Evolutionary conservation across 2,329 filamentous ascomycete genomes (phyloP).

Genomic region (Epicoccum sorghinum): DNA sequence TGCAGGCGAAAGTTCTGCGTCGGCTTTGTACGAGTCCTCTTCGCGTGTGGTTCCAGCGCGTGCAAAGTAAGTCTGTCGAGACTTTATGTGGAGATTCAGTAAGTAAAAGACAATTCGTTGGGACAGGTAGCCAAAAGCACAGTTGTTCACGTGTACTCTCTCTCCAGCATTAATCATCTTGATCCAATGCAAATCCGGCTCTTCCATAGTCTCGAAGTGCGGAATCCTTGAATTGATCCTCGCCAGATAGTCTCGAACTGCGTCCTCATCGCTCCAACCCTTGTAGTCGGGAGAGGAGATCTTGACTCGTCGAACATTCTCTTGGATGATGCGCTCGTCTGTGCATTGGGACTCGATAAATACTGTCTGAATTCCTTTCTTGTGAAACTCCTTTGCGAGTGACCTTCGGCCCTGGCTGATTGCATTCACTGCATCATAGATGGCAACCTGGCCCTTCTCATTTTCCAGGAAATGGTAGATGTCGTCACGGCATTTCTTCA

Average conservation of each 20-base stretch:
- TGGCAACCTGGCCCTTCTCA: conserved; percentile 96
- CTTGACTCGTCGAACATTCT: conserved; percentile 96
- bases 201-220: conserved; percentile 95
- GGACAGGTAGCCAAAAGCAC: conserved; percentile 93
- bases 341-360: conserved; percentile 97
- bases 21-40: conserved; percentile 89
- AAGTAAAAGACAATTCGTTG: conserved; percentile 98
- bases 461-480: conserved; percentile 96
- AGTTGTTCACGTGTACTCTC: conserved; percentile 93
- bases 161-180: conserved; percentile 99
- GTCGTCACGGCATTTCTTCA: conserved; percentile 96
- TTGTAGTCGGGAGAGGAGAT: conserved; percentile 97
- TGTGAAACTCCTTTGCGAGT: conserved; percentile 94
- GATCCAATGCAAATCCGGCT: conserved; percentile 93
- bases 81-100: conserved; percentile 96
- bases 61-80: conserved; percentile 89
- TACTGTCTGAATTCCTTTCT: conserved; percentile 92
- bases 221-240: conserved; percentile 93
- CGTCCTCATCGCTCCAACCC: conserved; percentile 89
- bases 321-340: conserved; percentile 89
- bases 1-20: conserved; percentile 81
- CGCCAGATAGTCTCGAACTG: conserved; percentile 86
- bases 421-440: conserved; percentile 97
- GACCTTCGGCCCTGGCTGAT: conserved; percentile 80
- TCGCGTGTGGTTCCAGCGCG: conserved; percentile 85